Evolutionary conservation across 805 yeast species (phyloP), one percentile per base, ranked within the genome.

Genomic region (Hanseniaspora opuntiae): DNA sequence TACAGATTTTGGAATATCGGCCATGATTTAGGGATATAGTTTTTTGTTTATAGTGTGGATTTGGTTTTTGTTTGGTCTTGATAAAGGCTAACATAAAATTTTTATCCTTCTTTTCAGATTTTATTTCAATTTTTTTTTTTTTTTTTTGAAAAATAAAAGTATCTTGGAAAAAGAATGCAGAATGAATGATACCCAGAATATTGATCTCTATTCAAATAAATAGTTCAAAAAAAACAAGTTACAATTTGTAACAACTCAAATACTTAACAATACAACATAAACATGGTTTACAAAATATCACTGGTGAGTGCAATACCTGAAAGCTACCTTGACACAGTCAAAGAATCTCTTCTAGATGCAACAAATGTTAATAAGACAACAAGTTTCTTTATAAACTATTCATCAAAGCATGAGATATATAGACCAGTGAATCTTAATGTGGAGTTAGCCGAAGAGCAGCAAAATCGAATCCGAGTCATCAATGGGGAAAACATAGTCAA

Each of bases 1-100:
- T 52, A 84, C 93, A 22, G 78, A 65, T 59, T 84, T 81, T 58
- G 35, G 47, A 30, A 49, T 47, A 45, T 48, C 49, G 12, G 46
- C 45, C 52, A 57, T 47, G 20, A 8, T 47, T 9, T 19, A 10
- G 22, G 53, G 55, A 58, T 55, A 49, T 28, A 7, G 40, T 28
- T 45, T 20, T 37, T 52, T 22, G 28, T 11, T 20, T 40, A 17
- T 25, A 11, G 44, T 20, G 16, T 37, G 8, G 22, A n/a, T 17
- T 7, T 37, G 11, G 8, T 45, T 20, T 37, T 52, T 22, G 10
- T 17, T 20, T 20, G 22, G 17, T 37, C 14, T 37, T 17, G 22
- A 37, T 37, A 20, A 37, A 33, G 11, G 12, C 17, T 37, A 4
- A 17, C 40, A 36, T 20, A 20, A 37, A 17, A 37, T n/a, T 17